phyloP scores from a whole-genome alignment of 768 basidiomycete species.

The Infundibulicybe gibba region DNA sequence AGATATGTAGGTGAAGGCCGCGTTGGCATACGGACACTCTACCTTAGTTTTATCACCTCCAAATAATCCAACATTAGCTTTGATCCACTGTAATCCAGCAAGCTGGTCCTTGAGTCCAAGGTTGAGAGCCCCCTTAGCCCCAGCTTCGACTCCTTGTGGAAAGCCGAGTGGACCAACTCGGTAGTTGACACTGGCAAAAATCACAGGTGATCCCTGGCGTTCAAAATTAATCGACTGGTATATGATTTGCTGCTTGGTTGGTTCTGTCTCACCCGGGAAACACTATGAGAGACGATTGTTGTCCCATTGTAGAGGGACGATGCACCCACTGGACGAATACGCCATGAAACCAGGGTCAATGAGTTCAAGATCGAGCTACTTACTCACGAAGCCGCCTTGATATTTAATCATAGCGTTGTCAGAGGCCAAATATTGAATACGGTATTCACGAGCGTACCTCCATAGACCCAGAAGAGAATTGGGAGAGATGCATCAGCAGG shows the following conservation, averaged over 20 bases:
- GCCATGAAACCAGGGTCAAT: slow-evolving; percentile 25
- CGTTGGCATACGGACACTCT: too few relatives aligned
- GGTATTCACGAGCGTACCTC: neutral
- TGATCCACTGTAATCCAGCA: slow-evolving; percentile 43
- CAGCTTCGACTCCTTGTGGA: slow-evolving; percentile 28
- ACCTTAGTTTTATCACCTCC: slow-evolving; percentile 49
- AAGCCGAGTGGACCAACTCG: slow-evolving; percentile 46
- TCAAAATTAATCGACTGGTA: neutral
- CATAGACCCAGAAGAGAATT: slow-evolving; percentile 22
- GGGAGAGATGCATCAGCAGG: slow-evolving; percentile 26
- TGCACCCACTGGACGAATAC: slow-evolving; percentile 22
- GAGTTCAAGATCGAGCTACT: neutral
- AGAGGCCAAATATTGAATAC: too few relatives aligned
- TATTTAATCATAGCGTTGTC: neutral
- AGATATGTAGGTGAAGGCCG: too few relatives aligned
- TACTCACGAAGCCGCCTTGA: neutral
- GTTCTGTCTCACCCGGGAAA: slow-evolving; percentile 26
- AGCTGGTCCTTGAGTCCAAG: slow-evolving; percentile 37
- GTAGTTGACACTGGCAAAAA: slow-evolving; percentile 36
- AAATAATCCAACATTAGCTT: slow-evolving; percentile 49
- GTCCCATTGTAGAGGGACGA: slow-evolving; percentile 27
- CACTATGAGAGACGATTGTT: slow-evolving; percentile 30
- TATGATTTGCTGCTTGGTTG: neutral
- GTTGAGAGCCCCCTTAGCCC: slow-evolving; percentile 25
- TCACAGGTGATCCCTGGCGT: slow-evolving; percentile 36